phyloP scores from a whole-genome alignment of 208 protist genomes.

The Acanthamoeba rhysodes region DNA sequence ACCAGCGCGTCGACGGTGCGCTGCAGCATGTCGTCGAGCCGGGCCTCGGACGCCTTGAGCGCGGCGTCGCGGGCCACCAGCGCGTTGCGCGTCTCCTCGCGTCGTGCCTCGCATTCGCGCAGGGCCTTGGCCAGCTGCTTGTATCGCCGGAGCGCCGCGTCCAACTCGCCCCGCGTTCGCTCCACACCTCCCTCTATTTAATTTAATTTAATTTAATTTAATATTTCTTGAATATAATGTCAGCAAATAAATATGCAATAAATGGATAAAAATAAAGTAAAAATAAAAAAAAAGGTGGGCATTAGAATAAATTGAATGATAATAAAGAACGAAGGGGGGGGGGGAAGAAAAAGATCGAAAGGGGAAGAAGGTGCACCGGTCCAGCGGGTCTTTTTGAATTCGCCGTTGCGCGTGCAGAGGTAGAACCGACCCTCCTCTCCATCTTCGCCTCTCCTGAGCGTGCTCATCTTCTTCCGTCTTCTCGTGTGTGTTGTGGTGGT shows the following conservation, averaged over 20 bases:
- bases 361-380: not conserved
- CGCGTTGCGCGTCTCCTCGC: not conserved
- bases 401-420: not conserved
- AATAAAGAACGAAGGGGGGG: not conserved
- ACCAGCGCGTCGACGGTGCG: not conserved
- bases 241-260: too few species aligned
- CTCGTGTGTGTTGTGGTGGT: too few species aligned
- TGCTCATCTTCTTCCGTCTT: not conserved
- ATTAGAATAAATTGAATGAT: too few species aligned
- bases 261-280: too few species aligned
- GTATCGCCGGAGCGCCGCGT: not conserved
- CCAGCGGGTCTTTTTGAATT: conserved; percentile 7
- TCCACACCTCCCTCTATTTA: not conserved
- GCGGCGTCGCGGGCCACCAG: not conserved
- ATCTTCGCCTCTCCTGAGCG: not conserved
- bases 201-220: too few species aligned
- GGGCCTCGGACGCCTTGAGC: not conserved
- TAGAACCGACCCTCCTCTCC: not conserved
- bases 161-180: not conserved
- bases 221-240: too few species aligned
- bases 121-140: not conserved
- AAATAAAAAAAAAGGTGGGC: too few species aligned
- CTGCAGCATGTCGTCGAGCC: not conserved
- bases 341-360: not conserved
- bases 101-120: not conserved